Evolutionary conservation across 2,329 filamentous ascomycete genomes (phyloP).

Genomic region (Cladophialophora bantiana): DNA sequence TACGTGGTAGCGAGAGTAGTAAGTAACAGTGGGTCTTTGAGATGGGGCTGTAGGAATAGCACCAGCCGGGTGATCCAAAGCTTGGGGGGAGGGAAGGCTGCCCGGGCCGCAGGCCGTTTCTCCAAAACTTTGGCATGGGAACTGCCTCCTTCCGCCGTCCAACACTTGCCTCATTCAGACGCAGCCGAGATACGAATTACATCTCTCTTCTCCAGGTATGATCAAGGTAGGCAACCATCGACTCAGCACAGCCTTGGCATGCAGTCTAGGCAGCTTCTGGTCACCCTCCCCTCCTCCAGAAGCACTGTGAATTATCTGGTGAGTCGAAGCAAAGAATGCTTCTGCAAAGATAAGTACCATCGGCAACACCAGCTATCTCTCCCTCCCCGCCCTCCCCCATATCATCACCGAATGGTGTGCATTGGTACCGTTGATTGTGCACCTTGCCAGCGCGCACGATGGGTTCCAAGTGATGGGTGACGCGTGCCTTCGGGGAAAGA

Average conservation of each 20-base stretch:
- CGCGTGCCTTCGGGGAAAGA: slow-evolving; percentile 4
- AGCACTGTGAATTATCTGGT: too few relatives aligned
- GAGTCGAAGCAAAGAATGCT: too few relatives aligned
- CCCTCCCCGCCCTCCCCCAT: slow-evolving; percentile 6
- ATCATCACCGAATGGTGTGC: slow-evolving; percentile 8
- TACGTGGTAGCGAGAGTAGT: too few relatives aligned
- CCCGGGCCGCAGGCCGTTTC: too few relatives aligned
- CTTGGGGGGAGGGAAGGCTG: too few relatives aligned
- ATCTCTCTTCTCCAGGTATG: background rate
- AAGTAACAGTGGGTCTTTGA: too few relatives aligned
- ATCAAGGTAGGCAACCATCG: background rate
- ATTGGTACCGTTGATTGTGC: slow-evolving; percentile 1
- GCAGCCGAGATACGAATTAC: background rate
- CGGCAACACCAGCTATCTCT: background rate
- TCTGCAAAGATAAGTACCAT: slow-evolving; percentile 3
- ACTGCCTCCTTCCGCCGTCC: background rate
- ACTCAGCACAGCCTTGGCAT: background rate
- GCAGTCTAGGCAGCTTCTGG: too few relatives aligned
- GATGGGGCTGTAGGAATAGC: too few relatives aligned
- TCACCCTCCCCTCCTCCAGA: too few relatives aligned
- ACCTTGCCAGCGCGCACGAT: slow-evolving; percentile 4
- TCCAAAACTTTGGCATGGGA: too few relatives aligned
- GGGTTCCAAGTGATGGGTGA: slow-evolving; percentile 11
- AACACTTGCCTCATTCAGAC: background rate
- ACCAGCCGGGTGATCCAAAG: too few relatives aligned